Conservation (phyloP, 495 filamentous ascomycete genomes). For the Xylaria cubensis region DNA sequence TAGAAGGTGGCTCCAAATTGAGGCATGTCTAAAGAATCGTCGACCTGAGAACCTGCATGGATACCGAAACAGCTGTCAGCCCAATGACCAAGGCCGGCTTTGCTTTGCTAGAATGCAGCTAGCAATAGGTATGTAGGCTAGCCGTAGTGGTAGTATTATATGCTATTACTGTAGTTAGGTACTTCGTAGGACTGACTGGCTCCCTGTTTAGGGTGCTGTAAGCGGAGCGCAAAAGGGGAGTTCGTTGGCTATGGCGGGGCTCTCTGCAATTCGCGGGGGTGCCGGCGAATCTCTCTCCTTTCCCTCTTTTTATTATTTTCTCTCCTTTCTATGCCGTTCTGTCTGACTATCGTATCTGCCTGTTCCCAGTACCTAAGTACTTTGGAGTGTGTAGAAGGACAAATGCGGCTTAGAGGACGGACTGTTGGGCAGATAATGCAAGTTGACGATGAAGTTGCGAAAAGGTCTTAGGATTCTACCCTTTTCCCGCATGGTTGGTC, state of each 20-base stretch:
- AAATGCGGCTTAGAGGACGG: background rate
- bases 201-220: slow-evolving; percentile 14
- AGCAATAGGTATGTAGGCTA: slow-evolving; percentile 8
- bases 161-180: slow-evolving; percentile 1
- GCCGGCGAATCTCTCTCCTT: slow-evolving; percentile 10
- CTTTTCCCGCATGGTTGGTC: slow-evolving; percentile 3
- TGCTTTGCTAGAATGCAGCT: slow-evolving; percentile 19
- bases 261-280: background rate
- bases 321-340: background rate
- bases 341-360: background rate
- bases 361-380: background rate
- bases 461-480: slow-evolving; percentile 13
- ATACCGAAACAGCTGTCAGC: slow-evolving; percentile 44
- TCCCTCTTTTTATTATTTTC: background rate
- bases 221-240: slow-evolving; percentile 15
- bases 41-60: slow-evolving; percentile 50
- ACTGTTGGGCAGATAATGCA: background rate
- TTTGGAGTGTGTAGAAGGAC: background rate
- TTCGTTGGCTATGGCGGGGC: slow-evolving; percentile 24
- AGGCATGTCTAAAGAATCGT: slow-evolving; percentile 55
- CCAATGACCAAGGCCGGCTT: slow-evolving; percentile 20
- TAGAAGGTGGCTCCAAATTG: slow-evolving; percentile 84
- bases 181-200: slow-evolving; percentile 20
- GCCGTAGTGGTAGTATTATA: slow-evolving; percentile 12
- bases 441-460: slow-evolving; percentile 19